These are phyloP conservation scores for Polytrichum commune DNA, from an alignment of 225 moss, liverwort and hornwort genomes.

Conservation along the genomic window DNA sequence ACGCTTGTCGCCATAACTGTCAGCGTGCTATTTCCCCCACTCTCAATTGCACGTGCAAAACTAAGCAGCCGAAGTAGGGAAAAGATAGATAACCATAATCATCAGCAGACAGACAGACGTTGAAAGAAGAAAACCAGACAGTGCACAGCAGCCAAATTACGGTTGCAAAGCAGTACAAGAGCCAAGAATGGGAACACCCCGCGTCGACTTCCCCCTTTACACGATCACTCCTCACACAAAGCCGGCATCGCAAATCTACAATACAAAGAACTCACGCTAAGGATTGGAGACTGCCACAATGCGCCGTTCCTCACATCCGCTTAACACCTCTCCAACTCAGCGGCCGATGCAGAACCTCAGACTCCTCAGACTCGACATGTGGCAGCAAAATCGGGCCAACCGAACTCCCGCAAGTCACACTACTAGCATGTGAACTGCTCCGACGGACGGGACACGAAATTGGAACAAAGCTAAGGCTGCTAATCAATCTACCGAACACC, in stretches of 20 bases:
- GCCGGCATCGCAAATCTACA: background rate
- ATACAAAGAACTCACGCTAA: background rate
- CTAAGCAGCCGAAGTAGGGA: constrained; percentile 8
- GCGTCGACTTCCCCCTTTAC: background rate
- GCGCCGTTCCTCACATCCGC: background rate
- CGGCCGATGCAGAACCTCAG: background rate
- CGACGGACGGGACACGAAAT: no score
- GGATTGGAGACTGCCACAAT: background rate
- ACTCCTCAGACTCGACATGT: no score
- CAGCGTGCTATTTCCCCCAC: constrained; percentile 18
- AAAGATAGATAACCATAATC: constrained; percentile 12
- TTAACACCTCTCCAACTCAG: background rate
- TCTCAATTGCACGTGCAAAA: constrained; percentile 29
- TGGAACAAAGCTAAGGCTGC: no score
- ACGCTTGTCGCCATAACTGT: constrained; percentile 33
- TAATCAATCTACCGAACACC: no score
- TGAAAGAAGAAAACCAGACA: background rate
- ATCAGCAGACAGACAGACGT: background rate
- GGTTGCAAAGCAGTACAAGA: background rate
- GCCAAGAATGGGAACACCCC: background rate
- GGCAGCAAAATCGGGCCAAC: no score
- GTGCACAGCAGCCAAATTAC: background rate
- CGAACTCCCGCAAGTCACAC: no score
- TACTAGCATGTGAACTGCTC: no score
- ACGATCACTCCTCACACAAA: background rate